Evolutionary conservation across 306 rosid species (phyloP).

Genomic region (Vigna mungo): DNA sequence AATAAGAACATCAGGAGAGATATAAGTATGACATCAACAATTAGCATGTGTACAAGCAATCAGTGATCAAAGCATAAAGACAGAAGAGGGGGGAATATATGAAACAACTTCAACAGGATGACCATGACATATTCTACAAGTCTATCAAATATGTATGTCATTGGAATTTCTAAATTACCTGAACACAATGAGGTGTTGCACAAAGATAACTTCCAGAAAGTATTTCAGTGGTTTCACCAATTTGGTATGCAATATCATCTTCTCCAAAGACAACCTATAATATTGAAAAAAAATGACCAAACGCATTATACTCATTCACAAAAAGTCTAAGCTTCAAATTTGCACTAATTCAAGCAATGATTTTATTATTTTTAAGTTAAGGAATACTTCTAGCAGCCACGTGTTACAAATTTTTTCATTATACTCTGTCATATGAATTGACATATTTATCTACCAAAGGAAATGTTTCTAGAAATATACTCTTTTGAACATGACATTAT

Average conservation of each 20-base stretch:
- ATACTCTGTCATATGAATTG: constrained; percentile 19
- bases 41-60: constrained; percentile 17
- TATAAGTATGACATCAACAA: constrained; percentile 25
- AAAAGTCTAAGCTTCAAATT: constrained; percentile 26
- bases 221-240: constrained; percentile 94
- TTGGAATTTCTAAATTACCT: constrained; percentile 54
- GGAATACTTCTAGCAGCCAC: constrained; percentile 24
- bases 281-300: constrained; percentile 30
- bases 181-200: constrained; percentile 98
- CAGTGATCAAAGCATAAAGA: background rate
- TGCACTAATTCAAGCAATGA: constrained; percentile 14
- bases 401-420: constrained; percentile 6
- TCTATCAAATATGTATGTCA: background rate
- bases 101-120: constrained; percentile 3
- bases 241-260: constrained; percentile 92
- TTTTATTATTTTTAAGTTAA: constrained; percentile 15
- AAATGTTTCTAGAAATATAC: background rate
- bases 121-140: constrained; percentile 8
- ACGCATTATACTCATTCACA: constrained; percentile 29
- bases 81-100: background rate
- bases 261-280: constrained; percentile 77
- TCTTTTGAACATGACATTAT: background rate
- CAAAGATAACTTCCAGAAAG: constrained; percentile 90
- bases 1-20: constrained; percentile 14
- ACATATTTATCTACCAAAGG: constrained; percentile 23